phyloP scores from a whole-genome alignment of 495 filamentous ascomycete genomes.

The Hypoxylon intermedium region DNA sequence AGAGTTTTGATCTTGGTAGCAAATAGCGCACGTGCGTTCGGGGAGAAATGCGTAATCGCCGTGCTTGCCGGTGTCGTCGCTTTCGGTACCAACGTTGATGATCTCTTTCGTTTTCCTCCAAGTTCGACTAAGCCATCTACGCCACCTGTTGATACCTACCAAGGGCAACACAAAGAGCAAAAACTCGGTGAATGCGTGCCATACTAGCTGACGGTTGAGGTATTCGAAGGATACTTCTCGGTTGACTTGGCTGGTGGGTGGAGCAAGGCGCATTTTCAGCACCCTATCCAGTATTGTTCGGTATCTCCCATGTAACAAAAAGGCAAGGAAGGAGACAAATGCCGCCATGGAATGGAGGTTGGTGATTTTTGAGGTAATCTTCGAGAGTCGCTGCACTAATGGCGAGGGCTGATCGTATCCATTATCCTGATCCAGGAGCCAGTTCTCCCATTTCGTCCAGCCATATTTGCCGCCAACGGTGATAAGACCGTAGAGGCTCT shows the following conservation, averaged over 20 bases:
- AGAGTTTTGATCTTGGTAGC: conserved; percentile 90
- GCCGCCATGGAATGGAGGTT: conserved; percentile 79
- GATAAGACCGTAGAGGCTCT: conserved; percentile 79
- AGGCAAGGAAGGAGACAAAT: conserved; percentile 85
- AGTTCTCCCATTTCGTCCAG: conserved; percentile 90
- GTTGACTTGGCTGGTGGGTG: conserved; percentile 79
- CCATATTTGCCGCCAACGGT: conserved; percentile 88
- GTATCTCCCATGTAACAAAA: conserved; percentile 88
- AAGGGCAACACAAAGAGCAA: conserved; percentile 93
- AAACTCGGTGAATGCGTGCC: conserved; percentile 99
- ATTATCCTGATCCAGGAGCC: conserved; percentile 76
- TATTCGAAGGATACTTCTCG: conserved; percentile 97
- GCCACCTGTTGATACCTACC: conserved; percentile 91
- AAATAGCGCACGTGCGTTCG: conserved; percentile 96
- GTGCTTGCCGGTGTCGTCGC: conserved; percentile 57
- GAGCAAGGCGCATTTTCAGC: conserved; percentile 82
- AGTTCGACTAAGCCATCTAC: conserved; percentile 81
- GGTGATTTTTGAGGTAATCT: conserved; percentile 70
- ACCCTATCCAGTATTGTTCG: conserved; percentile 88
- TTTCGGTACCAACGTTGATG: conserved; percentile 56
- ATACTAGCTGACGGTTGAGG: conserved; percentile 95
- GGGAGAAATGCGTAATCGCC: conserved; percentile 87
- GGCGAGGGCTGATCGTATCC: conserved; percentile 66
- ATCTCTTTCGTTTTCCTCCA: conserved; percentile 78
- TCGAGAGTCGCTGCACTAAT: conserved; percentile 64